These are phyloP conservation scores for Gnomoniopsis smithogilvyi DNA, from an alignment of 2,329 filamentous ascomycete species.

Conservation along the genomic window DNA sequence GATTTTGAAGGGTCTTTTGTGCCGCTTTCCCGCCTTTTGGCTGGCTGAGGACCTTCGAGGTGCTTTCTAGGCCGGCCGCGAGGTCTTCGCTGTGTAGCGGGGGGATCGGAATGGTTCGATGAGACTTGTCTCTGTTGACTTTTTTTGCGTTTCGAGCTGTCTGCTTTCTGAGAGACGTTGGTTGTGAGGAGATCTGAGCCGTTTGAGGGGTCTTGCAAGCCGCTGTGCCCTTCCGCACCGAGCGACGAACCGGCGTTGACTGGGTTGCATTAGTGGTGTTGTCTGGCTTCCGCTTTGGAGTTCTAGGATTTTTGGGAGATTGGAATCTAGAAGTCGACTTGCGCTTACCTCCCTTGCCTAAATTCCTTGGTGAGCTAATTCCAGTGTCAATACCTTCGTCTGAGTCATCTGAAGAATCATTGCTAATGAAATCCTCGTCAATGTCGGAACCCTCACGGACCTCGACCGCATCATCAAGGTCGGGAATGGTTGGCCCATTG, in stretches of 20 bases:
- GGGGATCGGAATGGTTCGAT: background rate
- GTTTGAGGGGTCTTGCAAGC: background rate
- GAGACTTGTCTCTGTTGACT: background rate
- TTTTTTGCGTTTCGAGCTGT: background rate
- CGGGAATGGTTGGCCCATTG: background rate
- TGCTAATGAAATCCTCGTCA: constrained; percentile 19
- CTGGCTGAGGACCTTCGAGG: background rate
- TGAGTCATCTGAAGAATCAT: constrained; percentile 11
- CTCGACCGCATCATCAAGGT: constrained; percentile 10
- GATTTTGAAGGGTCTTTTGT: constrained; percentile 1
- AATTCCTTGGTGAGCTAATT: constrained; percentile 9
- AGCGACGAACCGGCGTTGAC: constrained; percentile 22
- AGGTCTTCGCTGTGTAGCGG: background rate
- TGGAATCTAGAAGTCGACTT: constrained; percentile 20
- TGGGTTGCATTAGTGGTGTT: constrained; percentile 30
- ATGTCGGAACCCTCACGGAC: constrained; percentile 9
- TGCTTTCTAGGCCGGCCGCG: constrained; percentile 11
- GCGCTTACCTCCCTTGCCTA: constrained; percentile 18
- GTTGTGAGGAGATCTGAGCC: background rate
- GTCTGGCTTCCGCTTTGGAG: background rate
- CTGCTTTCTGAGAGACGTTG: background rate
- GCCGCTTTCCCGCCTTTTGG: background rate
- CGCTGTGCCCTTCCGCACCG: constrained; percentile 1
- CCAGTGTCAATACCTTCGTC: constrained; percentile 9
- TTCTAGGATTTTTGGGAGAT: constrained; percentile 19